Evolutionary conservation across 345 rosid genomes (phyloP).

Genomic region (Aquilaria yunnanensis): DNA sequence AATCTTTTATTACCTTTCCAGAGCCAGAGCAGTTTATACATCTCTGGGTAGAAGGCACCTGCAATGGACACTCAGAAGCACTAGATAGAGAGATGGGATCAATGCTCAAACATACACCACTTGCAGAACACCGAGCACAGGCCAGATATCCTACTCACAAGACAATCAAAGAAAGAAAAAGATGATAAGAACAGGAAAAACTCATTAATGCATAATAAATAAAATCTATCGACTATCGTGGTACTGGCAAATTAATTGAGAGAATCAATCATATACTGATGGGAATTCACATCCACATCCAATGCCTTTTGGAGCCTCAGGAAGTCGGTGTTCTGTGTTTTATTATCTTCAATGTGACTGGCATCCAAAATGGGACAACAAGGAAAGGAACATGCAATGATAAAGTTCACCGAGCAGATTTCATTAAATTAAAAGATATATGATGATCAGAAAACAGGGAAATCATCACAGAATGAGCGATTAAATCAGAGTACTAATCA

Average conservation of each 20-base stretch:
- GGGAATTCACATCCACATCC: no score
- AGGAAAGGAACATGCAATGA: no score
- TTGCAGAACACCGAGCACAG: constrained; percentile 85
- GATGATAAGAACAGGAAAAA: background rate
- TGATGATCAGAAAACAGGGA: no score
- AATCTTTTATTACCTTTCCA: constrained; percentile 58
- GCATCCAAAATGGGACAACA: no score
- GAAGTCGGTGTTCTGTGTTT: no score
- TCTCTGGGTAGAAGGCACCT: constrained; percentile 52
- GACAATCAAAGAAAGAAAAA: constrained; percentile 5
- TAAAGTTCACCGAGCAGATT: no score
- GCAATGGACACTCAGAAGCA: constrained; percentile 43
- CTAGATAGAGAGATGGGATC: constrained; percentile 47
- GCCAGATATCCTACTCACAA: constrained; percentile 75
- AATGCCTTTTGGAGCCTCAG: no score
- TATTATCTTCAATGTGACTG: no score
- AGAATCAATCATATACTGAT: background rate
- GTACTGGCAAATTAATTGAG: no score
- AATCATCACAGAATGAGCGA: no score
- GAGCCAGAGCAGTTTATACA: constrained; percentile 89
- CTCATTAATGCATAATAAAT: background rate
- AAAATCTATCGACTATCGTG: background rate
- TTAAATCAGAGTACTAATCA: no score
- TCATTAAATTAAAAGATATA: no score
- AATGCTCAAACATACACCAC: constrained; percentile 61